Evolutionary conservation across 1,284 basidiomycete genomes (phyloP).

Genomic region (Boletus semigastroideus): DNA sequence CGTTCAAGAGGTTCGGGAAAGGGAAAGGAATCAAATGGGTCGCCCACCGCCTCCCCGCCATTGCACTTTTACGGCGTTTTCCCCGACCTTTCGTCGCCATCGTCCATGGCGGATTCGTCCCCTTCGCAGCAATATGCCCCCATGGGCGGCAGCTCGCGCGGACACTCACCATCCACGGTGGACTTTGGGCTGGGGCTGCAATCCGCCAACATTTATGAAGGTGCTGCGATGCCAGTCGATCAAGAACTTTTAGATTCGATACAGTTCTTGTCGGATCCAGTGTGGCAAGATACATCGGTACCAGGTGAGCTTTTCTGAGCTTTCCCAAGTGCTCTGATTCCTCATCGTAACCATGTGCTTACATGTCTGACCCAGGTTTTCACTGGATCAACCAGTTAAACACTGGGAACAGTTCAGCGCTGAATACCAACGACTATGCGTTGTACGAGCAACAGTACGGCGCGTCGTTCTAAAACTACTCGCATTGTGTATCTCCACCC

Average conservation of each 20-base stretch:
- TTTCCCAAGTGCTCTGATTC: too few relatives aligned
- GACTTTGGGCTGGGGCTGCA: constrained; percentile 27
- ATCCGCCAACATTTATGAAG: constrained; percentile 48
- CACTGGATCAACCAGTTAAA: constrained; percentile 42
- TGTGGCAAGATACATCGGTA: constrained; percentile 53
- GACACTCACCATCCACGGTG: constrained; percentile 13
- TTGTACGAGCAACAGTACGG: constrained; percentile 28
- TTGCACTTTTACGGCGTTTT: constrained; percentile 3
- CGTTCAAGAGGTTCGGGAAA: constrained; percentile 16
- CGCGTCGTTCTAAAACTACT: constrained; percentile 9
- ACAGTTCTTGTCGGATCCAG: constrained; percentile 51
- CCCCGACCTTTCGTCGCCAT: constrained; percentile 17
- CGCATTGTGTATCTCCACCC: background rate
- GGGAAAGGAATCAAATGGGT: constrained; percentile 9
- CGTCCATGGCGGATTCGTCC: constrained; percentile 16
- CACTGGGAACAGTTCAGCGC: constrained; percentile 6
- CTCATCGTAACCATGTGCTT: background rate
- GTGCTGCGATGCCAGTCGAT: constrained; percentile 50
- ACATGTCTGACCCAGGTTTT: constrained; percentile 32
- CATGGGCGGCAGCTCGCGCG: constrained; percentile 4
- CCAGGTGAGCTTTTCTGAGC: constrained; percentile 43
- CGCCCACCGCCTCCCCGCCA: constrained; percentile 9
- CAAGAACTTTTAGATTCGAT: constrained; percentile 60
- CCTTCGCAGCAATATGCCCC: constrained; percentile 12
- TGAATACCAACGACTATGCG: constrained; percentile 30